Percentiles rank a stretch among this genome's conserved stretches.
phyloP scores from a whole-genome alignment of 352 stramenopile genomes.

The Pythium periplocum region DNA sequence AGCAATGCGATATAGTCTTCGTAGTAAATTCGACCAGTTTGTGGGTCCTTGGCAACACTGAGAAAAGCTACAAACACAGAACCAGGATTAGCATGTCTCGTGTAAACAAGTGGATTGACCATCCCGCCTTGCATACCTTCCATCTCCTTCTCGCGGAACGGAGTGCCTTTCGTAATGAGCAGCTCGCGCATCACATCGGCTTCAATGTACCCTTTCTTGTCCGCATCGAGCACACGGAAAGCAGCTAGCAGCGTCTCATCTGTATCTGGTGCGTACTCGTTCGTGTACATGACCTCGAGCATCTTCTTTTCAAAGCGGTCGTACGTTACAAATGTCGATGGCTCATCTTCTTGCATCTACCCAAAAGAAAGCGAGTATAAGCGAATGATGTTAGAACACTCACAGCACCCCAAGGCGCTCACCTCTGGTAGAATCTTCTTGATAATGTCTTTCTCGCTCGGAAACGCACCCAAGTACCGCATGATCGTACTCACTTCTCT shows the following conservation, averaged over 20 bases:
- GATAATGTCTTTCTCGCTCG: slow-evolving; percentile 88
- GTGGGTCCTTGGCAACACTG: slow-evolving; percentile 68
- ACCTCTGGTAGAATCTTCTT: slow-evolving; percentile 90
- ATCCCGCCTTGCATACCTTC: slow-evolving; percentile 37
- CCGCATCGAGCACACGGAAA: slow-evolving; percentile 65
- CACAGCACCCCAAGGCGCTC: background rate
- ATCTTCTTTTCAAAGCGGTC: slow-evolving; percentile 92
- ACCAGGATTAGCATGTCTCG: background rate
- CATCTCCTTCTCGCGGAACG: slow-evolving; percentile 90
- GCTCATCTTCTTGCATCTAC: slow-evolving; percentile 88
- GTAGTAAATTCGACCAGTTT: slow-evolving; percentile 89
- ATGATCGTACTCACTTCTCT: slow-evolving; percentile 90
- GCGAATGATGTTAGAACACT: background rate
- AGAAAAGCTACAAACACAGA: slow-evolving; percentile 58
- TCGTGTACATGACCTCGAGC: slow-evolving; percentile 87
- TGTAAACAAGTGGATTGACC: too few species aligned
- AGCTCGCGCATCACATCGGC: slow-evolving; percentile 85
- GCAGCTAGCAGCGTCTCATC: slow-evolving; percentile 85
- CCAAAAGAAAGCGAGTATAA: background rate
- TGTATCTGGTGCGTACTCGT: slow-evolving; percentile 85
- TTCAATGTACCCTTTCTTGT: slow-evolving; percentile 88
- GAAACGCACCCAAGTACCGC: slow-evolving; percentile 86
- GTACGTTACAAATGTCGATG: slow-evolving; percentile 86
- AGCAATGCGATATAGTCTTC: slow-evolving; percentile 89
- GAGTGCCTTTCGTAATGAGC: slow-evolving; percentile 84